Conservation (phyloP, 768 basidiomycete genomes). For the Suillus luteus region DNA sequence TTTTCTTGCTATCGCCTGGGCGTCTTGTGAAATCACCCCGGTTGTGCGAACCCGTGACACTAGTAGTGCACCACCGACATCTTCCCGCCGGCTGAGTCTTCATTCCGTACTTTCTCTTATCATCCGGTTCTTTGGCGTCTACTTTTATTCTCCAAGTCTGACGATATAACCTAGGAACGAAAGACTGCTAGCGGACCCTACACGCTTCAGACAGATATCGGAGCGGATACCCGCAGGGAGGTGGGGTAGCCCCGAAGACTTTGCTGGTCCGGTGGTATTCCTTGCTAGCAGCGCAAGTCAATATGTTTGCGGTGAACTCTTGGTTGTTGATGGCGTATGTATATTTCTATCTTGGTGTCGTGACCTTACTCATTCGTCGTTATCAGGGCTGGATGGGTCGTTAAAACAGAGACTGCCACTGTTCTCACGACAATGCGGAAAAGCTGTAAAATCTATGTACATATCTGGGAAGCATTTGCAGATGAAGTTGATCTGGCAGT, state of each 20-base stretch:
- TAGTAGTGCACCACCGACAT: background rate
- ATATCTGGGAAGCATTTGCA: background rate
- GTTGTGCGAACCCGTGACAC: constrained; percentile 13
- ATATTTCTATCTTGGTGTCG: constrained; percentile 10
- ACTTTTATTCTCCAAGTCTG: constrained; percentile 17
- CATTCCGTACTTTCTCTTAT: constrained; percentile 12
- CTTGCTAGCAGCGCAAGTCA: constrained; percentile 64
- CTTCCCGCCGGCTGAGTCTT: background rate
- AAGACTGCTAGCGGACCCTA: constrained; percentile 60
- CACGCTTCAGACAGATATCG: constrained; percentile 63
- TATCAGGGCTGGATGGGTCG: constrained; percentile 67
- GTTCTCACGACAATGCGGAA: background rate
- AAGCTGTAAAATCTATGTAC: background rate
- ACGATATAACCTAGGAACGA: constrained; percentile 52
- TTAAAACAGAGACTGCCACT: constrained; percentile 16
- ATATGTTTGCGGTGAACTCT: constrained; percentile 68
- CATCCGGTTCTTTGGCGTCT: constrained; percentile 12
- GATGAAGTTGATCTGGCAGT: background rate
- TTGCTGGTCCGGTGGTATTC: constrained; percentile 68
- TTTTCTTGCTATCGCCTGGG: constrained; percentile 22
- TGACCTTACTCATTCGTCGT: constrained; percentile 12
- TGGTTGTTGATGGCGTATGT: constrained; percentile 71
- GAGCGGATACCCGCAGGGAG: constrained; percentile 70
- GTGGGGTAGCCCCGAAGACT: constrained; percentile 68
- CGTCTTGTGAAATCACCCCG: constrained; percentile 9